Evolutionary conservation across 495 filamentous ascomycete species (phyloP), one percentile per base, ranked within the genome.

Genomic region (Tuber magnatum): DNA sequence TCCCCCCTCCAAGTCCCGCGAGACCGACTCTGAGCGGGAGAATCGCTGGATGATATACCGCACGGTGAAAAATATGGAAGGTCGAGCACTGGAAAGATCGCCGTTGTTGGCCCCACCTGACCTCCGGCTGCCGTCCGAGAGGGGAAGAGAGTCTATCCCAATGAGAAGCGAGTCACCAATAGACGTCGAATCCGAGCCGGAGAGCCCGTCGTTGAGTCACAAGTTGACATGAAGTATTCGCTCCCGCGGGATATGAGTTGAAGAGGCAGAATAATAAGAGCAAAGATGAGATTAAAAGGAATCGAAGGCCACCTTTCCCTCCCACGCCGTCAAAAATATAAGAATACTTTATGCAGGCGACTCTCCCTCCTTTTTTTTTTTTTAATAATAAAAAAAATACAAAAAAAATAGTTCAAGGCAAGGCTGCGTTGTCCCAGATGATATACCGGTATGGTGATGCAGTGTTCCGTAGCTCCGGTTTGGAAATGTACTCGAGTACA

Each of bases 171-270:
- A 18, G 56, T 65, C 56, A 65, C 56, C 56, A 65, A 20, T 18
- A 65, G 28, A 32, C 56, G 56, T 35, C 56, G 56, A 65, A 65
- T 65, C 56, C 56, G 56, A 65, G 56, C 56, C 28, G 56, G 28
- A 6, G 56, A 65, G 28, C 56, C 32, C 56, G 56, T 65, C 32
- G 28, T 35, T 65, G 56, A 35, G 28, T 65, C 56, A 65, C 28
- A 65, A 28, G 56, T 65, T 65, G 56, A 65, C 56, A 65, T 65
- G 56, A 65, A 65, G 56, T 65, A 65, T 35, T 65, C 14, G 28
- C 56, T 65, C 56, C 56, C n/a, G n/a, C 12, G 56, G 56, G 56
- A 56, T 51, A 51, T 56, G 46, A n/a, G 46, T 51, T 51, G 51
- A 61, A 16, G 51, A 65, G 14, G 16, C 28, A 5, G 10, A 28